phyloP scores from a whole-genome alignment of 345 rosid species.

The Syzygium jambos region DNA sequence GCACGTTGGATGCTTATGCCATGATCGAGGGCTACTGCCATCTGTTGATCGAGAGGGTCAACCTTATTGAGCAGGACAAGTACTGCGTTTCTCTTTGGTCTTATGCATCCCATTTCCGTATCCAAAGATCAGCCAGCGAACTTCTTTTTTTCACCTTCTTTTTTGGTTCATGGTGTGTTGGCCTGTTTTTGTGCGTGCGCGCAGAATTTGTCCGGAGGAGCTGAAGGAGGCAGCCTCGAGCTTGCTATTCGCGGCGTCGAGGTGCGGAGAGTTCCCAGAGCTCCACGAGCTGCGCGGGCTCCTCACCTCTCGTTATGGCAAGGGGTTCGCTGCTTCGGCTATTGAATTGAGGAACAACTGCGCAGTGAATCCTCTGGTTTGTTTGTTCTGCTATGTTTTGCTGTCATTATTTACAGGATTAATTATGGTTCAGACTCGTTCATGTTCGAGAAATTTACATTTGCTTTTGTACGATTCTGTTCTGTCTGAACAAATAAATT shows the following conservation, averaged over 20 bases:
- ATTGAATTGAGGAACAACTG: constrained; percentile 70
- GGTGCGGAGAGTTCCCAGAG: constrained; percentile 93
- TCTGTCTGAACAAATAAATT: background rate
- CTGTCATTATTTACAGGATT: background rate
- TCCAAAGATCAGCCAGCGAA: background rate
- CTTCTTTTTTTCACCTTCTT: background rate
- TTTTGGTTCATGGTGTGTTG: background rate
- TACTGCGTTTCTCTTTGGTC: background rate
- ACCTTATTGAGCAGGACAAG: constrained; percentile 54
- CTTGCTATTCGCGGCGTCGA: constrained; percentile 63
- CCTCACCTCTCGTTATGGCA: constrained; percentile 62
- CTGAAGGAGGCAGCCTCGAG: constrained; percentile 64
- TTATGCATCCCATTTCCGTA: background rate
- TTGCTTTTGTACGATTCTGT: background rate
- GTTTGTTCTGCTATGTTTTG: background rate
- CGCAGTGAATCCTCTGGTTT: constrained; percentile 56
- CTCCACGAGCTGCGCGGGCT: constrained; percentile 67
- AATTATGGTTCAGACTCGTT: background rate
- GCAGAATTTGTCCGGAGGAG: constrained; percentile 74
- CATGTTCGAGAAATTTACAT: background rate
- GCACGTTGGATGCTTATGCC: constrained; percentile 50
- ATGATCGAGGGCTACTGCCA: constrained; percentile 60
- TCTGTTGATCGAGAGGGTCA: constrained; percentile 53
- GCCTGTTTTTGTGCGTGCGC: background rate
- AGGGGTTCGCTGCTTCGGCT: constrained; percentile 66